Base-by-base conservation (phyloP, 768 basidiomycete species). In the Chalciporus pseudorubinellus region DNA sequence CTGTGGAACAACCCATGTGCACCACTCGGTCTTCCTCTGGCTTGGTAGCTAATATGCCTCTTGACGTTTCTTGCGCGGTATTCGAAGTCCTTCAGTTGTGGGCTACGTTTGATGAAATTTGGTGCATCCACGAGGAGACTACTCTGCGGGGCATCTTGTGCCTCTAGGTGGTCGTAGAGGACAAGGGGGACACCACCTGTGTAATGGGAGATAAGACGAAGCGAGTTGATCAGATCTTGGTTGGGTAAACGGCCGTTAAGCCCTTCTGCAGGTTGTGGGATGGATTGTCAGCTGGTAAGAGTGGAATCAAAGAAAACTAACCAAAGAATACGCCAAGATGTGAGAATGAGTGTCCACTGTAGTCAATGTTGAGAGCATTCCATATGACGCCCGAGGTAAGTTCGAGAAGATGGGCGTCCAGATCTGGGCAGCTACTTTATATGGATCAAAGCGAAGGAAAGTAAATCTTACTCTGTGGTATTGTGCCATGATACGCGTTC, bases 271-370 rank as follows among this genome's bases (percentile, higher is more conserved):
- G 14, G 48, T 9, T 41, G 47, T 38, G 26, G 31, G 33, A 29
- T 26, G 38, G 44, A 24, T 10, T 3, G 50, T 33, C 4, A 48
- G 28, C 50, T 20, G 20, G 21, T 58, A 51, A 38, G 44, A 24
- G 10, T 24, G 20, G 34, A 26, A 24, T 31, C 10, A 45, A 1
- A 9, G 24, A 44, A n/a, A 46, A 39, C 84, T 48, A 16, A 93
- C 95, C 95, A 68, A 87, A 90, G 72, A 92, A 98, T 10, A 98
- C 72, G n/a, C 97, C 95, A 2, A 98, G 76, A 64, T 98, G 92
- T 10, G 89, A 92, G 70, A 98, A 95, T 0, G 95, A 98, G 69
- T 99, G 95, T 0, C 93, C 90, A 1, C 94, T 92, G 67, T 98
- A 98, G 66, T 98, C 97, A 39, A 99, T 82, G 59, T 89, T 89